A percentile compares a stretch with the other conserved stretches of the same genome.
Evolutionary conservation across 805 yeast genomes (phyloP).

Genomic region (Teunomyces stri): DNA sequence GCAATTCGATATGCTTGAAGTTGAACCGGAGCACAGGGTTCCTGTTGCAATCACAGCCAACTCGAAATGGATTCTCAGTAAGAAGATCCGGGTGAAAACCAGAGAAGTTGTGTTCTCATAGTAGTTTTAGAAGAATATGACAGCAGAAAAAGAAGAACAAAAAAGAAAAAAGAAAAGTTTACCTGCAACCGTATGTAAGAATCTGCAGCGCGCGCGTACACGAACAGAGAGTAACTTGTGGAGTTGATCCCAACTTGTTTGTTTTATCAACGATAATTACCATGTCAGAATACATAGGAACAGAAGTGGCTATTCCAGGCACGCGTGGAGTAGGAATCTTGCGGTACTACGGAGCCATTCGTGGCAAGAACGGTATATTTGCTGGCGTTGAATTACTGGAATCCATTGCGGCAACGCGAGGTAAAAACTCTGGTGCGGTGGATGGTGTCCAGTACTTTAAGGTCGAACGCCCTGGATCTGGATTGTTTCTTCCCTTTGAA

Average conservation of each 20-base stretch:
- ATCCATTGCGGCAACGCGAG: constrained; percentile 52
- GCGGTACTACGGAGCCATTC: constrained; percentile 69
- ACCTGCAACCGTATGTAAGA: neutral
- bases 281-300: constrained; percentile 34
- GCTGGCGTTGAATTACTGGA: constrained; percentile 89
- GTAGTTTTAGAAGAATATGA: too few species aligned
- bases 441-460: constrained; percentile 69
- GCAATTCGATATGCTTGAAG: neutral
- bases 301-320: constrained; percentile 55
- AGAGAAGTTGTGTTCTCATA: neutral
- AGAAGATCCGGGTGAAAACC: neutral
- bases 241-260: neutral
- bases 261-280: neutral
- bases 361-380: constrained; percentile 68
- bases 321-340: constrained; percentile 65
- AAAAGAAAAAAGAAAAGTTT: neutral
- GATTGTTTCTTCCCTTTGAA: constrained; percentile 67
- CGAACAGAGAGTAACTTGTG: too few species aligned
- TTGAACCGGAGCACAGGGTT: neutral
- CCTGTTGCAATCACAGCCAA: neutral
- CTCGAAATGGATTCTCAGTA: constrained; percentile 2
- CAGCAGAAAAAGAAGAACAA: too few species aligned
- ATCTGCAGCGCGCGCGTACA: neutral
- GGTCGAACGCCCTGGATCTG: constrained; percentile 62
- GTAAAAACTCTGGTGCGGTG: constrained; percentile 85